Conservation (phyloP, 2,329 filamentous ascomycete genomes). For the Acarospora socialis region DNA sequence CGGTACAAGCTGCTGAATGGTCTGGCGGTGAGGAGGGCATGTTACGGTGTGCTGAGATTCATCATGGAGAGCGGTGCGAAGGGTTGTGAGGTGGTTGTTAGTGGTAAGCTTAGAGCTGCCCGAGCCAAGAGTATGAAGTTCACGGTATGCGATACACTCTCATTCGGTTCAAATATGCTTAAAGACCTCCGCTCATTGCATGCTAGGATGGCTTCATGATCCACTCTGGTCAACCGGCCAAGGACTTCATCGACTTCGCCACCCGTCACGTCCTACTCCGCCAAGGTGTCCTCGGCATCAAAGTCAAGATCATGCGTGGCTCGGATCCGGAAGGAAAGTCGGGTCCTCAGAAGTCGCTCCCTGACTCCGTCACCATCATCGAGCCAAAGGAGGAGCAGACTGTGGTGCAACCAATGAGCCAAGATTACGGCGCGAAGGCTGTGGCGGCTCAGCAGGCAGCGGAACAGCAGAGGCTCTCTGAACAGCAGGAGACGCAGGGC, state of each 20-base stretch:
- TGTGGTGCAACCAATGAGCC: conserved; percentile 86
- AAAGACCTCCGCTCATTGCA: conserved; percentile 18
- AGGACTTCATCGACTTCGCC: conserved; percentile 98
- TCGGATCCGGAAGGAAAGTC: conserved; percentile 99
- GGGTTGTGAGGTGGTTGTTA: conserved; percentile 99
- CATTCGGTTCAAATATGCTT: neutral
- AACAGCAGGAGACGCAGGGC: conserved; percentile 39
- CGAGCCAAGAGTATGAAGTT: conserved; percentile 99
- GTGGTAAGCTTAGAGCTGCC: conserved; percentile 95
- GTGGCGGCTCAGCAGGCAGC: conserved; percentile 44
- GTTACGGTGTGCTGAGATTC: conserved; percentile 99
- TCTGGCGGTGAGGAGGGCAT: conserved; percentile 93
- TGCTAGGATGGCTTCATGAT: conserved; percentile 93
- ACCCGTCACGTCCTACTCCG: conserved; percentile 99
- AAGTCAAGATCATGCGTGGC: conserved; percentile 99
- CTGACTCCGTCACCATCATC: conserved; percentile 97
- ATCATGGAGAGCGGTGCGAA: conserved; percentile 99
- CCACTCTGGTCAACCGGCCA: conserved; percentile 98
- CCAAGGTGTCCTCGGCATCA: conserved; percentile 99
- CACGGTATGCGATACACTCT: conserved; percentile 49
- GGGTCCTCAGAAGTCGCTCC: conserved; percentile 90
- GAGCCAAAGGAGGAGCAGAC: conserved; percentile 99
- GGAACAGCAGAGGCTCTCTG: conserved; percentile 42
- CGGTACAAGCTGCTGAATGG: conserved; percentile 99
- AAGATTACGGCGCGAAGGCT: conserved; percentile 97